phyloP scores from a whole-genome alignment of 306 rosid genomes.

The Phaseolus lunatus region DNA sequence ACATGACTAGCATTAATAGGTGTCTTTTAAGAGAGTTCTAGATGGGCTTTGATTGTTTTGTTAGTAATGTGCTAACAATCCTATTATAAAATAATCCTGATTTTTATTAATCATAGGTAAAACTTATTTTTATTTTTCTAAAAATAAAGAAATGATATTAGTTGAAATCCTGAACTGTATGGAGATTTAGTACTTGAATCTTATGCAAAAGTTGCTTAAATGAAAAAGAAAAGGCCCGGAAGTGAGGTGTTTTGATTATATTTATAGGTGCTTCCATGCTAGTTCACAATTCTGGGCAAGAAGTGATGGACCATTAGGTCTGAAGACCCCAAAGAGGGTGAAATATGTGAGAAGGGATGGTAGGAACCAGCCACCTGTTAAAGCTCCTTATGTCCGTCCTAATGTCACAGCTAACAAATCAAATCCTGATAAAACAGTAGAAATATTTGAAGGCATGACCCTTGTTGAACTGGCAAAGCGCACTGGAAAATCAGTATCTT shows the following conservation, averaged over 20 bases:
- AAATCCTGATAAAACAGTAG: constrained; percentile 67
- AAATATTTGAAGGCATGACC: constrained; percentile 94
- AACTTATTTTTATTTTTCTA: constrained; percentile 13
- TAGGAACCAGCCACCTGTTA: constrained; percentile 74
- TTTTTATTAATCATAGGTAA: constrained; percentile 29
- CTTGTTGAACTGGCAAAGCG: constrained; percentile 83
- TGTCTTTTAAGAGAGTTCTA: not conserved
- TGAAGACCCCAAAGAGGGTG: constrained; percentile 67
- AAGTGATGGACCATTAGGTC: constrained; percentile 59
- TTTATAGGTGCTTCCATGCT: constrained; percentile 73
- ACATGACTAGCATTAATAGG: not conserved
- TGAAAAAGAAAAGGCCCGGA: constrained; percentile 23
- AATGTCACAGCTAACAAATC: constrained; percentile 58
- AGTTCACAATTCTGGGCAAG: constrained; percentile 60
- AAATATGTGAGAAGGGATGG: constrained; percentile 65
- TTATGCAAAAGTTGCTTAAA: not conserved
- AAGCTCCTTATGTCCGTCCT: constrained; percentile 76
- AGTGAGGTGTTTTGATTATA: constrained; percentile 28
- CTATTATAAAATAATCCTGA: constrained; percentile 9
- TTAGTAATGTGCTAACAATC: not conserved
- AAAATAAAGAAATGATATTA: constrained; percentile 36
- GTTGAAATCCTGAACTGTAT: not conserved
- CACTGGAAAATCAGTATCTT: constrained; percentile 65
- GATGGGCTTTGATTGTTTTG: constrained; percentile 8
- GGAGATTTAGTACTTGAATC: constrained; percentile 10